Evolutionary conservation across 768 basidiomycete species (phyloP), one percentile per base, ranked within the genome.

Genomic region (Daedaleopsis sinensis): DNA sequence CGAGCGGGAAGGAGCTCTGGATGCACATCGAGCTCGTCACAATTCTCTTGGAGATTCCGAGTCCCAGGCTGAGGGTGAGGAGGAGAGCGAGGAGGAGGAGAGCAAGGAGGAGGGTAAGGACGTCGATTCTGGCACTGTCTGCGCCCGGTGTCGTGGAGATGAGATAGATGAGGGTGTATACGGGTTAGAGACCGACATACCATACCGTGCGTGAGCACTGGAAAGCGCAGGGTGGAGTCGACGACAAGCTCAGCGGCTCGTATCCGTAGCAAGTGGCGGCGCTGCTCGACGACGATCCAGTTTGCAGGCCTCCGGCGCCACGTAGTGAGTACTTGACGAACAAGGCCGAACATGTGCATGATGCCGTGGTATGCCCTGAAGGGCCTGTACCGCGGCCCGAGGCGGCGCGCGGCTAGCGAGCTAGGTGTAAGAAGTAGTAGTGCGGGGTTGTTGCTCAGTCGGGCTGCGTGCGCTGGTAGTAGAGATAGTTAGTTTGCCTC

Each of bases 261-360:
- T 9, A 24, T 24, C 5, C 7, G 12, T 18, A 16, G 58, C 52
- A 36, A n/a, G 15, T 59, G 58, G 58, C 15, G 24, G 1, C 52
- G 58, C 7, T 59, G 58, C 58, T 9, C 36, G 16, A 38, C 58
- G 10, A 37, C 37, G 37, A 54, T 59, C 13, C 58, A 59, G 58
- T 54, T 39, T 19, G n/a, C 38, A 3, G 58, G 37, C n/a, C 18
- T 59, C 23, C 36, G 58, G 21, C 58, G 58, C 15, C 58, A 59
- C 36, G 32, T 59, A 59, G 46, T 49, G 58, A 52, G 16, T 50
- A 54, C 36, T n/a, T 21, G 32, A 50, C 47, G 11, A 55, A 42
- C 37, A 48, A 52, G 23, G 37, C 36, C 8, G 58, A 59, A n/a
- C n/a, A n/a, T n/a, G n/a, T n/a, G n/a, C 27, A 59, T 59, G 58